Conservation (phyloP, 1,284 basidiomycete species). For the Ganoderma meredithae region DNA sequence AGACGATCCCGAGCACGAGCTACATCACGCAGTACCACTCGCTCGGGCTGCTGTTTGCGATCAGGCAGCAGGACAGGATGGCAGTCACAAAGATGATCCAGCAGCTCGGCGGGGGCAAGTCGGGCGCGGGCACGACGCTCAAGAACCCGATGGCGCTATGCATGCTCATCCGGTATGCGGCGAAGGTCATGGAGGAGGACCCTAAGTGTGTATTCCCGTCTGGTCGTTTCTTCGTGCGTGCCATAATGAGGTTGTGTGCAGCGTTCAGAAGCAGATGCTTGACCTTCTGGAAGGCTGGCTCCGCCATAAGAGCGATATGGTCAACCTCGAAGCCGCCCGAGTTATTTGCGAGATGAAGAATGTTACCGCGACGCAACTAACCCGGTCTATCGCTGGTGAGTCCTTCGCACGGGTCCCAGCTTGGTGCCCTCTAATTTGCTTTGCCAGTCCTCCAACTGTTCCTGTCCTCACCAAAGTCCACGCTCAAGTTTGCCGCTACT, state of each 20-base stretch:
- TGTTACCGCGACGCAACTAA: slow-evolving; percentile 80
- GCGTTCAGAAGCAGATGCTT: slow-evolving; percentile 91
- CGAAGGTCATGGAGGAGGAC: slow-evolving; percentile 98
- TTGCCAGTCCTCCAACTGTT: slow-evolving; percentile 87
- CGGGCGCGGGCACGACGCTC: slow-evolving; percentile 81
- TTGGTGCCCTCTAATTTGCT: slow-evolving; percentile 12
- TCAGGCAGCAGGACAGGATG: slow-evolving; percentile 98
- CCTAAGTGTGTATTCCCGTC: slow-evolving; percentile 75
- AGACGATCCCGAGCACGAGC: slow-evolving; percentile 86
- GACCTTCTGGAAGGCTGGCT: slow-evolving; percentile 96
- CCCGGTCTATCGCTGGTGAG: slow-evolving; percentile 87
- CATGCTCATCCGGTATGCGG: slow-evolving; percentile 98
- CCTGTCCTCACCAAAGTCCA: slow-evolving; percentile 91
- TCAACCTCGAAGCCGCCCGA: slow-evolving; percentile 98
- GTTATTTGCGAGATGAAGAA: slow-evolving; percentile 97
- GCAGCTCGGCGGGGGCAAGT: slow-evolving; percentile 91
- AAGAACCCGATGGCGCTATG: slow-evolving; percentile 99
- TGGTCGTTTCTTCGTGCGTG: neutral
- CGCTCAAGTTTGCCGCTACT: slow-evolving; percentile 97
- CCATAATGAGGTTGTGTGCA: slow-evolving; percentile 43
- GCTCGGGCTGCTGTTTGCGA: slow-evolving; percentile 92
- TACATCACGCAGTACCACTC: slow-evolving; percentile 98
- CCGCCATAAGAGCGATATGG: slow-evolving; percentile 99
- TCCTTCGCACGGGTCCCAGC: slow-evolving; percentile 18
- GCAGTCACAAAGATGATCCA: slow-evolving; percentile 99